Base-by-base conservation (phyloP, 2,329 filamentous ascomycete species). In the Talaromyces piceae region DNA sequence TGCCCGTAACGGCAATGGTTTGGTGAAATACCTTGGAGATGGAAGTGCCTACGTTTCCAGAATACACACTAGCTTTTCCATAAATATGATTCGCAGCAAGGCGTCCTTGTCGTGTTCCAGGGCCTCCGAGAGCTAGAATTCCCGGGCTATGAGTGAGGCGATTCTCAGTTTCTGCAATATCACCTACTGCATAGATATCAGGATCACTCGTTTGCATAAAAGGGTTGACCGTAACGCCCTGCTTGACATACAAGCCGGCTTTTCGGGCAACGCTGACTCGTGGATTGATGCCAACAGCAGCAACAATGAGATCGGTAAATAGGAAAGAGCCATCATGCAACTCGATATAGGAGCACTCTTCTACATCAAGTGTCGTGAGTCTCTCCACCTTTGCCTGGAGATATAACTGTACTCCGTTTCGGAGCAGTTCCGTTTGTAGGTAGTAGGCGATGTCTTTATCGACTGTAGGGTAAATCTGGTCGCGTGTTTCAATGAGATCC, bases 151-250 rank as follows among this genome's bases (percentile, higher is more conserved):
- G 45, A 11, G 30, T 31, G 13, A 47, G 45, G n/a, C 45, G 20
- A 39, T 39, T 39, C 30, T 47, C 45, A 2, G 45, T 47, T 47
- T 47, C 45, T n/a, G 39, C 30, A 28, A 47, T 47, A 47, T 47
- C 30, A 20, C 45, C 45, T 23, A 47, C 30, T 39, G 45, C 45
- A 13, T 47, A 47, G 30, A 47, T 47, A 47, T 47, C 45, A 13
- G 45, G 31, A 39, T 47, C 45, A 37, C 45, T 47, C 6, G 30
- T 47, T 47, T 47, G 45, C 45, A 47, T 47, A 25, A 47, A 47
- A 25, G 30, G n/a, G 25, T 47, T 47, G 39, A 47, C 45, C 9
- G 22, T 37, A 33, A 47, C 45, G 22, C 45, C 45, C 18, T 22
- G 45, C 27, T 39, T 47, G 45, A 33, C 30, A 11, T 12, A 18